Evolutionary conservation across 2,329 filamentous ascomycete species (phyloP).

Genomic region (Tricladium varicosporioides): DNA sequence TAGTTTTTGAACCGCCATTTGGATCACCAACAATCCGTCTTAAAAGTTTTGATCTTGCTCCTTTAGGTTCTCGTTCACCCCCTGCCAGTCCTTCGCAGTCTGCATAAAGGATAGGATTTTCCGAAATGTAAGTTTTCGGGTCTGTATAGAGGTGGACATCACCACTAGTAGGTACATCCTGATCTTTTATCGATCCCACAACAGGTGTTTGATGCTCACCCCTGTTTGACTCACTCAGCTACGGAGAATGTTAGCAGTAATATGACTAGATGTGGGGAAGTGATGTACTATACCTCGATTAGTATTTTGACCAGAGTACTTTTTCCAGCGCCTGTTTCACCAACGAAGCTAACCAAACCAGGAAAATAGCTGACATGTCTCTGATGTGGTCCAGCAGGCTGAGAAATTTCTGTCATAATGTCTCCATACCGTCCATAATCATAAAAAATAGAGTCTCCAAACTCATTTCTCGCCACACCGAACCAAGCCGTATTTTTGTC

Average conservation of each 20-base stretch:
- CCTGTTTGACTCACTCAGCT: neutral
- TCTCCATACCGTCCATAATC: conserved; percentile 45
- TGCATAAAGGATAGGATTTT: conserved; percentile 6
- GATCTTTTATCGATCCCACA: neutral
- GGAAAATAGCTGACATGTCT: conserved; percentile 19
- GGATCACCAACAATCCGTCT: too few relatives aligned
- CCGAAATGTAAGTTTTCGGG: neutral
- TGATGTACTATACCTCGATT: too few relatives aligned
- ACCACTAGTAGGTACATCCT: conserved; percentile 5
- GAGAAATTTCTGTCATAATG: conserved; percentile 41
- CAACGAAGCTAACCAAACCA: neutral
- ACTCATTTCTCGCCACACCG: conserved; percentile 15
- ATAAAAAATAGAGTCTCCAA: conserved; percentile 29
- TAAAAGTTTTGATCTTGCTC: too few relatives aligned
- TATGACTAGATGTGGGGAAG: too few relatives aligned
- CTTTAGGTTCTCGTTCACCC: conserved; percentile 2
- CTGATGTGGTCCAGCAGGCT: conserved; percentile 41
- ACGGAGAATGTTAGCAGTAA: too few relatives aligned
- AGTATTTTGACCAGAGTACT: conserved; percentile 8
- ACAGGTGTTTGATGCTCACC: neutral
- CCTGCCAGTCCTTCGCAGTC: conserved; percentile 13
- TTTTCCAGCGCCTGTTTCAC: conserved; percentile 5
- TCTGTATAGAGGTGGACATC: conserved; percentile 12
- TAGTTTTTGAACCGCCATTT: conserved; percentile 25
- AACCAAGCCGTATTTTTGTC: conserved; percentile 41